Percentiles rank a stretch among this genome's conserved stretches.
Evolutionary conservation across 2,329 filamentous ascomycete genomes (phyloP).

Genomic region (Fusarium sterilihyphosum): DNA sequence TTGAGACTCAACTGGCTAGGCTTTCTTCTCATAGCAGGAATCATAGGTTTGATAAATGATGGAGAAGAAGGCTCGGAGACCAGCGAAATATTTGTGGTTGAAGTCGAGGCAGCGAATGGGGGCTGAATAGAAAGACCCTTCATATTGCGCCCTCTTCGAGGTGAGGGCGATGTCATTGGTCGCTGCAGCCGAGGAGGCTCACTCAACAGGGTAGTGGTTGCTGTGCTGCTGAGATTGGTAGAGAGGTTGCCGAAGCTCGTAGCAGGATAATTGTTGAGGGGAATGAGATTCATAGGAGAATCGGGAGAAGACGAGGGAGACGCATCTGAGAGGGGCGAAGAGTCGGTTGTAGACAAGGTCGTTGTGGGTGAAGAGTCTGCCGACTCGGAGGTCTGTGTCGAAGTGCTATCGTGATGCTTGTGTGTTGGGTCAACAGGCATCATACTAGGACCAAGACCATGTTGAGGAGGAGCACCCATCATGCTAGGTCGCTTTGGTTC

Average conservation of each 20-base stretch:
- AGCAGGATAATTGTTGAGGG: constrained; percentile 74
- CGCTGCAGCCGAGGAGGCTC: constrained; percentile 58
- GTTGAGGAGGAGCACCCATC: constrained; percentile 50
- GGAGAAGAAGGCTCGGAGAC: constrained; percentile 76
- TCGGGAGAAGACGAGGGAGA: constrained; percentile 94
- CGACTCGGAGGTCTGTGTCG: constrained; percentile 81
- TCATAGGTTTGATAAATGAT: constrained; percentile 82
- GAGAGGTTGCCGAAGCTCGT: constrained; percentile 62
- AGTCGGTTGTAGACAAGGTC: constrained; percentile 91
- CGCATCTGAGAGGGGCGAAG: constrained; percentile 87
- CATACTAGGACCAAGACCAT: constrained; percentile 52
- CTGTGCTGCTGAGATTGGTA: constrained; percentile 7
- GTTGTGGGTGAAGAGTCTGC: constrained; percentile 96
- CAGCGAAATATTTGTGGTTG: constrained; percentile 60
- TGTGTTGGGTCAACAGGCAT: constrained; percentile 64
- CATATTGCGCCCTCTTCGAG: constrained; percentile 80
- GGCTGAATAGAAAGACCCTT: constrained; percentile 85
- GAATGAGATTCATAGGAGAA: constrained; percentile 80
- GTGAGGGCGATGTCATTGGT: constrained; percentile 75
- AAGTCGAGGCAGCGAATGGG: constrained; percentile 56
- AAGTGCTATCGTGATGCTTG: constrained; percentile 80
- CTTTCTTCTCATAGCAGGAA: constrained; percentile 76
- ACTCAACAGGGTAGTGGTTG: constrained; percentile 48
- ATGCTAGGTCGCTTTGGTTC: constrained; percentile 53
- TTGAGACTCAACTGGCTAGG: constrained; percentile 83